phyloP scores from a whole-genome alignment of 768 basidiomycete genomes.

The Boletus rufocinnamomeus region DNA sequence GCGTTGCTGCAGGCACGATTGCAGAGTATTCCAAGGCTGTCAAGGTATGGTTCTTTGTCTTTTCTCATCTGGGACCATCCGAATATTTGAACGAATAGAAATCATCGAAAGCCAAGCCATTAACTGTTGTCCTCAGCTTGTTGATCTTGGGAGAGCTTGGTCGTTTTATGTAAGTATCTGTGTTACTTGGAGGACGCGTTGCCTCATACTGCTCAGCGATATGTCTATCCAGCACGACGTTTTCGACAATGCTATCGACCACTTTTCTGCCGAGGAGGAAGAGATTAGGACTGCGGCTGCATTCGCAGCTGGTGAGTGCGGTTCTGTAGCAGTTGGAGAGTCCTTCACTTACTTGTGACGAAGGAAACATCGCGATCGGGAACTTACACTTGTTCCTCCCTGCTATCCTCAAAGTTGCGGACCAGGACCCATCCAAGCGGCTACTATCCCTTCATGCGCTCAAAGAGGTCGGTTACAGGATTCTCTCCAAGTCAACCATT shows the following conservation, averaged over 20 bases:
- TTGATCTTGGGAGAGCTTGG: slow-evolving; percentile 93
- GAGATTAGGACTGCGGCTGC: slow-evolving; percentile 90
- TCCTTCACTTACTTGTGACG: not conserved
- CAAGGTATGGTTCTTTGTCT: slow-evolving; percentile 50
- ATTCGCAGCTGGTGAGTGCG: slow-evolving; percentile 78
- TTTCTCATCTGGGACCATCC: not conserved
- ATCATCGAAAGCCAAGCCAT: slow-evolving; percentile 61
- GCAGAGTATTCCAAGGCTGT: slow-evolving; percentile 82
- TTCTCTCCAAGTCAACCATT: not conserved
- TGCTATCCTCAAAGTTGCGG: slow-evolving; percentile 73
- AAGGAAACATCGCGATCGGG: slow-evolving; percentile 95
- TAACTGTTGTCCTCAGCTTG: slow-evolving; percentile 77
- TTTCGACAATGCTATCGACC: slow-evolving; percentile 71
- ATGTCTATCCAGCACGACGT: slow-evolving; percentile 80
- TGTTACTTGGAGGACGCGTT: not conserved
- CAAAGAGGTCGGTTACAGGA: slow-evolving; percentile 66
- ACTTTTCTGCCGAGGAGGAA: slow-evolving; percentile 78
- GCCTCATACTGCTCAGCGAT: slow-evolving; percentile 55
- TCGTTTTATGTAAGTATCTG: slow-evolving; percentile 66
- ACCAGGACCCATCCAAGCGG: slow-evolving; percentile 75
- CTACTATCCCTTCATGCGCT: slow-evolving; percentile 87
- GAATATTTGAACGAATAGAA: slow-evolving; percentile 35
- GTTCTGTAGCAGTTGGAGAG: not conserved
- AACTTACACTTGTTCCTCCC: slow-evolving; percentile 88
- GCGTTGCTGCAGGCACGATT: slow-evolving; percentile 79